Evolutionary conservation across 192 early-diverging fungal genomes (phyloP).

Genomic region (Entomortierella lignicola): DNA sequence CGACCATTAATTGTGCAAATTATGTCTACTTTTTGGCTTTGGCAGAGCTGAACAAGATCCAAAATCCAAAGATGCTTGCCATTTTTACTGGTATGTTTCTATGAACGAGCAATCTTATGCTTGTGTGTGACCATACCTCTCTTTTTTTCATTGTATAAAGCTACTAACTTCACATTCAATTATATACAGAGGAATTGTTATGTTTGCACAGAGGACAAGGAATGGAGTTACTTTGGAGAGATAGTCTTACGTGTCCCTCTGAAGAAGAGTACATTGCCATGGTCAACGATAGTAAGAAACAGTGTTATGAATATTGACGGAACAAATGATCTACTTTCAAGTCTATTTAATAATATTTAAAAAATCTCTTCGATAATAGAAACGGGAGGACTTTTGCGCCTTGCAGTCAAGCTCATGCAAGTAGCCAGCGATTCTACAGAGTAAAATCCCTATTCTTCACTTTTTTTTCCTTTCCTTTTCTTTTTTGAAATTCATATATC

Average conservation of each 20-base stretch:
- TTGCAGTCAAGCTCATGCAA: constrained; percentile 97
- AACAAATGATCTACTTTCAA: background rate
- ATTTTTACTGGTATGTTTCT: constrained; percentile 80
- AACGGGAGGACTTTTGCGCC: constrained; percentile 94
- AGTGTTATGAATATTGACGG: background rate
- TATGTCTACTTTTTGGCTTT: constrained; percentile 97
- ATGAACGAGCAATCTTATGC: too few relatives aligned
- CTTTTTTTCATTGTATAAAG: background rate
- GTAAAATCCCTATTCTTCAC: too few relatives aligned
- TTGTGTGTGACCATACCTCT: background rate
- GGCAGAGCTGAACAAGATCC: constrained; percentile 75
- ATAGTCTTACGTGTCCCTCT: constrained; percentile 88
- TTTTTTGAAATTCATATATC: too few relatives aligned
- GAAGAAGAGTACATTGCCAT: constrained; percentile 95
- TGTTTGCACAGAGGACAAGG: constrained; percentile 96
- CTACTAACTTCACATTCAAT: background rate
- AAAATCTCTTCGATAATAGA: constrained; percentile 60
- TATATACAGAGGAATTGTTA: constrained; percentile 78
- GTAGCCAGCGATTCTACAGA: constrained; percentile 39
- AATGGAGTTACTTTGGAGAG: constrained; percentile 97
- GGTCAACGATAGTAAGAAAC: constrained; percentile 90
- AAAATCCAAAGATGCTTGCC: constrained; percentile 74
- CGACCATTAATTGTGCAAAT: constrained; percentile 97
- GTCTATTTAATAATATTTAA: background rate
- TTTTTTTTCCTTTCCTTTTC: background rate